Base-by-base conservation (phyloP, 352 stramenopile genomes). In the Pythium myriotylum region DNA sequence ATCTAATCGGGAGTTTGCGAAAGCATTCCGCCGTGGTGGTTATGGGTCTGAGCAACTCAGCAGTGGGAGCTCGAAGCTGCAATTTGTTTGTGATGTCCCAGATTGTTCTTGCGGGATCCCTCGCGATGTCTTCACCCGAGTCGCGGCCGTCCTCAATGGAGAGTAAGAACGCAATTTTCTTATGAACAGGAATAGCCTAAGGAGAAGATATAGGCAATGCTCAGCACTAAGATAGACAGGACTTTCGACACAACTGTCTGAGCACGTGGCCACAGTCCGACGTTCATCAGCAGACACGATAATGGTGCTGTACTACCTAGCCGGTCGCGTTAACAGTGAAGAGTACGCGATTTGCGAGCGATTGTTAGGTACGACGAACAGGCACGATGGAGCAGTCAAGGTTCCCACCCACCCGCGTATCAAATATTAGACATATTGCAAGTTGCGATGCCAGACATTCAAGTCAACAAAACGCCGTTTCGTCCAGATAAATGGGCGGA, bases 341-440 rank as follows among this genome's bases (percentile, higher is more conserved):
- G 80, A 90, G 41, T 92, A 88, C 50, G 79, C 79, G 40, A 83
- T 90, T 52, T 90, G 83, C 53, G 83, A 90, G 54, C 77, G 83
- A 12, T 59, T 92, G 10, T 67, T 90, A 8, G 83, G 83, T 92
- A 63, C 32, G 68, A 59, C n/a, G n/a, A n/a, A n/a, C n/a, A n/a
- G n/a, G n/a, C n/a, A n/a, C n/a, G n/a, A n/a, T n/a, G n/a, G n/a
- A n/a, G n/a, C n/a, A n/a, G n/a, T n/a, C n/a, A n/a, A n/a, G n/a
- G n/a, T 16, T 1, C 8, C 37, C 8, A 43, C 5, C 37, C 5
- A 3, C 37, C 13, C 7, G 13, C 13, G 5, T n/a, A n/a, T n/a
- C n/a, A n/a, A n/a, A n/a, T n/a, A n/a, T n/a, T 35, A 91, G 82
- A 89, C 57, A 88, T 89, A 33, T 48, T 91, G 17, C 56, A 68